Percentiles rank a stretch among this genome's conserved stretches.
Conservation (phyloP, 2,329 filamentous ascomycete genomes). For the Claviceps citrina region DNA sequence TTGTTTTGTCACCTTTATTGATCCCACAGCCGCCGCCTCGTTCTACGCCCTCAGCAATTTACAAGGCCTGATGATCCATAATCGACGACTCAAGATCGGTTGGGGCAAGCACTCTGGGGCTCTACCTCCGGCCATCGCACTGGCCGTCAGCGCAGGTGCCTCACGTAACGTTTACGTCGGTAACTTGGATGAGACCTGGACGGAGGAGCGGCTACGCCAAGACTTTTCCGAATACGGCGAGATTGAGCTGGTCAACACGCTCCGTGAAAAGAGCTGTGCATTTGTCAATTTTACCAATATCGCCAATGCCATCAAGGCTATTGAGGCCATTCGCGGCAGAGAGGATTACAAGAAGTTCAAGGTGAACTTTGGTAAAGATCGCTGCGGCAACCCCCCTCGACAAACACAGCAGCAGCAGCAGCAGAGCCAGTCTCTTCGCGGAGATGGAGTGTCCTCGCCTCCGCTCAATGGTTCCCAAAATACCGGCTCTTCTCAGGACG, state of each 20-base stretch:
- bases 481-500: conserved; percentile 35
- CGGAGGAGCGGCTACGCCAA: conserved; percentile 83
- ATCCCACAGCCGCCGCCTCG: conserved; percentile 90
- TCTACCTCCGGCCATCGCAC: conserved; percentile 83
- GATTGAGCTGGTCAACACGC: conserved; percentile 90
- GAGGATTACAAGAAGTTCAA: conserved; percentile 98
- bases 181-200: conserved; percentile 94
- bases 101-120: conserved; percentile 99
- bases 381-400: conserved; percentile 88
- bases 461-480: conserved; percentile 45
- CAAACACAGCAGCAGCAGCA: conserved; percentile 47
- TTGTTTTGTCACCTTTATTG: conserved; percentile 98
- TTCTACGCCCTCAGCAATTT: conserved; percentile 97
- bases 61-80: conserved; percentile 98
- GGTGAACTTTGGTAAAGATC: conserved; percentile 98
- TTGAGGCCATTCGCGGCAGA: conserved; percentile 84
- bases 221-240: conserved; percentile 97
- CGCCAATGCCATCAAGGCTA: conserved; percentile 97
- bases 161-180: conserved; percentile 98
- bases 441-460: conserved; percentile 43
- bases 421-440: conserved; percentile 50
- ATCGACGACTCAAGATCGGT: conserved; percentile 90
- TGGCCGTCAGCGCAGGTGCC: conserved; percentile 89
- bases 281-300: conserved; percentile 99
- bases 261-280: conserved; percentile 96